Evolutionary conservation across 2,329 filamentous ascomycete species (phyloP).

Genomic region (Penicillium sp.): DNA sequence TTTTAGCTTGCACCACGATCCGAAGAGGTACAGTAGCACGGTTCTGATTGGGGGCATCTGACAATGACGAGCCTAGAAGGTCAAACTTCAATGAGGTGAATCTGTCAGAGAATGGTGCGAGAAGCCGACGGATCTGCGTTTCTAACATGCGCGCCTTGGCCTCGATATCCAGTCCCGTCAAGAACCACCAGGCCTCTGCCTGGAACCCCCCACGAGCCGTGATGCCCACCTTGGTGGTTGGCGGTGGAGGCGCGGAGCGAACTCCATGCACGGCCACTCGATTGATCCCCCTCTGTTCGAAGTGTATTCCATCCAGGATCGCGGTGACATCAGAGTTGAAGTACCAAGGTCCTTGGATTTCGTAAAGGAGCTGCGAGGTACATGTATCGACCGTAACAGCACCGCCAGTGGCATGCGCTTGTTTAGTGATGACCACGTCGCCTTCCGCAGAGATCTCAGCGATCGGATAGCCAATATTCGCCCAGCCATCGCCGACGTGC

Average conservation of each 20-base stretch:
- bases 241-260: slow-evolving; percentile 47
- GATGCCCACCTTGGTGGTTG: slow-evolving; percentile 54
- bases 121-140: slow-evolving; percentile 43
- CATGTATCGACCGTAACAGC: slow-evolving; percentile 53
- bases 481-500: slow-evolving; percentile 38
- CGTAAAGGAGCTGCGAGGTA: slow-evolving; percentile 56
- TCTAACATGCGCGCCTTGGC: slow-evolving; percentile 51
- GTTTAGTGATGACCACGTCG: slow-evolving; percentile 48
- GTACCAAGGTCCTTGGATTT: slow-evolving; percentile 59
- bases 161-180: slow-evolving; percentile 48
- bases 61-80: slow-evolving; percentile 29
- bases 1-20: slow-evolving; percentile 49
- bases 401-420: slow-evolving; percentile 41
- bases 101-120: slow-evolving; percentile 35
- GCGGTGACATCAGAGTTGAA: slow-evolving; percentile 61
- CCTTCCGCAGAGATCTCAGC: slow-evolving; percentile 48
- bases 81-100: slow-evolving; percentile 36
- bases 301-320: slow-evolving; percentile 51
- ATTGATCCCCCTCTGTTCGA: slow-evolving; percentile 54
- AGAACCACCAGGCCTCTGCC: slow-evolving; percentile 49
- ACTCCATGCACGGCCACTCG: slow-evolving; percentile 53
- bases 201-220: slow-evolving; percentile 51
- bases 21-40: slow-evolving; percentile 46
- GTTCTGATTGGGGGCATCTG: slow-evolving; percentile 44
- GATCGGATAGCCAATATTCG: slow-evolving; percentile 50